These are phyloP conservation scores for Danielia reshetovae DNA, from an alignment of 805 yeast species.

Conservation along the genomic window DNA sequence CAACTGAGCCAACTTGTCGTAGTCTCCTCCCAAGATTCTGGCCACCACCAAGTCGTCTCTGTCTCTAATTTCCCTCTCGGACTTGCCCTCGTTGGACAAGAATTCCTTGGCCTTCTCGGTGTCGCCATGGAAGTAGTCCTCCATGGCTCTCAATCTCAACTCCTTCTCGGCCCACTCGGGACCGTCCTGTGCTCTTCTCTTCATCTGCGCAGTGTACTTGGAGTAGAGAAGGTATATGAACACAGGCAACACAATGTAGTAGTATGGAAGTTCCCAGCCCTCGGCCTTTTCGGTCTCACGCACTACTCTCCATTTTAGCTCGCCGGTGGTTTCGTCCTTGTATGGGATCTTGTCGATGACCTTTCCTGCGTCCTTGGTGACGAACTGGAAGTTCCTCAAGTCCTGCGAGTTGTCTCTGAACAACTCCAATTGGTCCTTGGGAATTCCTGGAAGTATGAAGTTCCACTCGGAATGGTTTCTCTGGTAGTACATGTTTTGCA, in stretches of 20 bases:
- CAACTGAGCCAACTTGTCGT: constrained; percentile 63
- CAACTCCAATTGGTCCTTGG: constrained; percentile 50
- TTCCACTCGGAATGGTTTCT: constrained; percentile 54
- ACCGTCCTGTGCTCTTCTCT: constrained; percentile 38
- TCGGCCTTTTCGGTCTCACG: constrained; percentile 69
- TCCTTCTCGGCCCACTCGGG: constrained; percentile 84
- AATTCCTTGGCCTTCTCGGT: constrained; percentile 50
- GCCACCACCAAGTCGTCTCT: constrained; percentile 78
- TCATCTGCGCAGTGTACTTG: constrained; percentile 42
- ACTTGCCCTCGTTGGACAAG: constrained; percentile 48
- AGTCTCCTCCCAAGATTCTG: constrained; percentile 78
- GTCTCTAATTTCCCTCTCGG: constrained; percentile 53
- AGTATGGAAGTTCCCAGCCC: constrained; percentile 81
- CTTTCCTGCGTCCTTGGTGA: constrained; percentile 47
- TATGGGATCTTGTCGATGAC: constrained; percentile 82
- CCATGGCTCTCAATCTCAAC: constrained; percentile 69
- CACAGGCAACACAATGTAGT: constrained; percentile 69
- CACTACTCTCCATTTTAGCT: constrained; percentile 72
- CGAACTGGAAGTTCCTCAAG: constrained; percentile 52
- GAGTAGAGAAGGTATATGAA: constrained; percentile 52
- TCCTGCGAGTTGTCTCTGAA: constrained; percentile 60
- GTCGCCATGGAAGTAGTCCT: constrained; percentile 54
- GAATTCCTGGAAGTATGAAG: constrained; percentile 44
- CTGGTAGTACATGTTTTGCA: constrained; percentile 55
- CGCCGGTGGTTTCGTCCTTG: constrained; percentile 75